Evolutionary conservation across 1,139 yeast genomes (phyloP).

Genomic region (Saccharomyces hybrid): DNA sequence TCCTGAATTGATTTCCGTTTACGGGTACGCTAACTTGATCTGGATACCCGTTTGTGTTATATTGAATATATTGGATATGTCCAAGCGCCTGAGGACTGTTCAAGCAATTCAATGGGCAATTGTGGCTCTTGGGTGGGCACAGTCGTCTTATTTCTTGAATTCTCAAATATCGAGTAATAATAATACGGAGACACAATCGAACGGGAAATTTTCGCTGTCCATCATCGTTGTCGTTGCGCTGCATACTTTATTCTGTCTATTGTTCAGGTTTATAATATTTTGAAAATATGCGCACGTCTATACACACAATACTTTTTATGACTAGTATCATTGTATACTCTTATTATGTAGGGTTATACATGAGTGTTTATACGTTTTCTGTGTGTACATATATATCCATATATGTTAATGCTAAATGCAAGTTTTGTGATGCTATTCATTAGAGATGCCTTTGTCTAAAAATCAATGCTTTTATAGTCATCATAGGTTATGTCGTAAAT

Average conservation of each 20-base stretch:
- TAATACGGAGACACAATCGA: background rate
- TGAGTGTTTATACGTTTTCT: background rate
- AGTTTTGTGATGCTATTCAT: conserved; percentile 2
- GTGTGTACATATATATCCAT: background rate
- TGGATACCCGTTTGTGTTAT: conserved; percentile 25
- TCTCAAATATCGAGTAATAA: conserved; percentile 2
- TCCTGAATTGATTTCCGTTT: conserved; percentile 19
- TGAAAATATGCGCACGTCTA: conserved; percentile 4
- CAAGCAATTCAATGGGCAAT: conserved; percentile 9
- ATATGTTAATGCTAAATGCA: background rate
- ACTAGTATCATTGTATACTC: background rate
- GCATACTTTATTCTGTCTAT: conserved; percentile 16
- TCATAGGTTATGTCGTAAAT: conserved; percentile 17
- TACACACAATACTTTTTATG: conserved; percentile 1
- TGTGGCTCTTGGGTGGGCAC: conserved; percentile 11
- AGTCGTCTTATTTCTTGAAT: conserved; percentile 9
- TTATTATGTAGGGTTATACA: background rate
- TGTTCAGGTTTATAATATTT: conserved; percentile 17
- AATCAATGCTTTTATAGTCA: conserved; percentile 11
- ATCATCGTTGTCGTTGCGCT: conserved; percentile 9
- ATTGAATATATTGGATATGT: conserved; percentile 13
- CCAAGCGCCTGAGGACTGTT: conserved; percentile 2
- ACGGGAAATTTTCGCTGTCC: conserved; percentile 7
- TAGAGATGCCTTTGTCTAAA: conserved; percentile 4
- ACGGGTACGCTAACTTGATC: conserved; percentile 25